These are phyloP conservation scores for Metschnikowia proteae DNA, from an alignment of 805 yeast species.

Conservation along the genomic window DNA sequence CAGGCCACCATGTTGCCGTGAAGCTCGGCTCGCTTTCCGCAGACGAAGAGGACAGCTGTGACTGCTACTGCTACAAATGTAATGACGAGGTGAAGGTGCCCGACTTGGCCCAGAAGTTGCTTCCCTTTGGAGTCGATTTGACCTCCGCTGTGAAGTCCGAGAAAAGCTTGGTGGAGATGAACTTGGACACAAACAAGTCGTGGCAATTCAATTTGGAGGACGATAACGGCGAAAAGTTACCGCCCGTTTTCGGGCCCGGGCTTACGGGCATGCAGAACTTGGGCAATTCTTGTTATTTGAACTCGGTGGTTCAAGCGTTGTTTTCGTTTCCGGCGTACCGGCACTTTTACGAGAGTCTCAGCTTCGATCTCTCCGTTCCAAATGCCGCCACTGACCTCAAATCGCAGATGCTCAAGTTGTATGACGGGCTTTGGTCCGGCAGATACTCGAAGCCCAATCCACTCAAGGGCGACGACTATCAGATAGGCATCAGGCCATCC, in stretches of 20 bases:
- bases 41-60: slow-evolving; percentile 56
- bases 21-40: slow-evolving; percentile 85
- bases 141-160: slow-evolving; percentile 64
- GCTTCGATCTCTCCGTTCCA: slow-evolving; percentile 24
- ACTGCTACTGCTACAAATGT: slow-evolving; percentile 84
- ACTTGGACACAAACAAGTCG: slow-evolving; percentile 85
- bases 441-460: slow-evolving; percentile 60
- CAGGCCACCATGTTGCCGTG: slow-evolving; percentile 77
- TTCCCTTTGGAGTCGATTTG: slow-evolving; percentile 65
- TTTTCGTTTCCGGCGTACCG: slow-evolving; percentile 43
- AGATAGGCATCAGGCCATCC: slow-evolving; percentile 72
- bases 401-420: slow-evolving; percentile 75
- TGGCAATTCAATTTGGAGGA: slow-evolving; percentile 89
- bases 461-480: slow-evolving; percentile 48
- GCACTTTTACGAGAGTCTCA: slow-evolving; percentile 35
- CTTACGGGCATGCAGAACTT: slow-evolving; percentile 83
- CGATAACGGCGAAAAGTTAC: slow-evolving; percentile 59
- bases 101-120: slow-evolving; percentile 43
- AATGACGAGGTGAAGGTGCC: slow-evolving; percentile 86
- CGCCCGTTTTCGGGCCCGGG: slow-evolving; percentile 69
- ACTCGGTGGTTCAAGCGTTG: slow-evolving; percentile 73
- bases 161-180: slow-evolving; percentile 81
- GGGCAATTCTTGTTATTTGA: slow-evolving; percentile 90
- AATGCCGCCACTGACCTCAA: slow-evolving; percentile 63
- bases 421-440: slow-evolving; percentile 76